Conservation (phyloP, 306 rosid genomes). For the Aeschynomene evenia region DNA sequence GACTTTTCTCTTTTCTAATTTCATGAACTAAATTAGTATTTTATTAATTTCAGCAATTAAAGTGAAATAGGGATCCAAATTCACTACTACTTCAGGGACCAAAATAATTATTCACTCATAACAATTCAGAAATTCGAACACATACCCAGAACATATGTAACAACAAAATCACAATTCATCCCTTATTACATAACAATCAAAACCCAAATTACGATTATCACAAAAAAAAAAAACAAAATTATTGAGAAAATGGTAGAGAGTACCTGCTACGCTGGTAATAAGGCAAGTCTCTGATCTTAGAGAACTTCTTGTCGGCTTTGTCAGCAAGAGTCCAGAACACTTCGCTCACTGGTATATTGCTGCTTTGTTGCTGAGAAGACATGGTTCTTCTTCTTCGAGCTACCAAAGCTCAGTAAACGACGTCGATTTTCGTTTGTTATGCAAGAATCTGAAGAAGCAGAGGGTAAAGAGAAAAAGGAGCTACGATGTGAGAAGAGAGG, state of each 20-base stretch:
- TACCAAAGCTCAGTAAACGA: neutral
- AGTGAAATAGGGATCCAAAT: too few species aligned
- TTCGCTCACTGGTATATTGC: constrained; percentile 62
- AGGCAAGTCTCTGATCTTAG: constrained; percentile 77
- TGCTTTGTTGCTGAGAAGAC: constrained; percentile 36
- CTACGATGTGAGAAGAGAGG: too few species aligned
- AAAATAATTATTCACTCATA: too few species aligned
- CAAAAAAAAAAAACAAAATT: neutral
- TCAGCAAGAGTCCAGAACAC: constrained; percentile 71
- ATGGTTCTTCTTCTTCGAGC: constrained; percentile 20
- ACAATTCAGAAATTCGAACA: neutral
- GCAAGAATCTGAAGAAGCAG: neutral
- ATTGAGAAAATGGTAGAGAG: neutral
- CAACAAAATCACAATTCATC: neutral
- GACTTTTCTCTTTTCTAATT: too few species aligned
- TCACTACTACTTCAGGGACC: too few species aligned
- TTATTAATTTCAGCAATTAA: too few species aligned
- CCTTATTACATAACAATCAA: neutral
- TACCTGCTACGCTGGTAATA: constrained; percentile 77
- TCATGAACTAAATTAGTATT: too few species aligned
- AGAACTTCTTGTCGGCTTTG: constrained; percentile 80
- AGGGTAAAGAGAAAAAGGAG: too few species aligned
- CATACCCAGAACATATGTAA: neutral
- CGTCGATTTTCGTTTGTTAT: constrained; percentile 12
- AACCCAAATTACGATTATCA: neutral